A percentile compares a stretch with the other conserved stretches of the same genome.
phyloP scores from a whole-genome alignment of 495 filamentous ascomycete species.

The Hyaloscypha finlandica region DNA sequence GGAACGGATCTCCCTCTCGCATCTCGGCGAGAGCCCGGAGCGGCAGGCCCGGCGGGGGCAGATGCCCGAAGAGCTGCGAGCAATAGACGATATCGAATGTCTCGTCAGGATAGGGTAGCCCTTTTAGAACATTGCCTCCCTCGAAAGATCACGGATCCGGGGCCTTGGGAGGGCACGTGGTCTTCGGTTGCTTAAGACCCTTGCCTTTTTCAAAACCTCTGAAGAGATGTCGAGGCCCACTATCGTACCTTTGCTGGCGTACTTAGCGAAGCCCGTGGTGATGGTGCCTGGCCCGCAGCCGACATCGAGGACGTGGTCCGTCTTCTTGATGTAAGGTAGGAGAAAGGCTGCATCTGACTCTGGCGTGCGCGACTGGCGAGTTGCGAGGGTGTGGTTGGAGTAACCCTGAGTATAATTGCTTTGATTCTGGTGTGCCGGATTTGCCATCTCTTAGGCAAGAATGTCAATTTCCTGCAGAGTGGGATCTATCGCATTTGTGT shows the following conservation, averaged over 20 bases:
- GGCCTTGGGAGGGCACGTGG: constrained; percentile 36
- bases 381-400: constrained; percentile 35
- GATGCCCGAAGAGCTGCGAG: constrained; percentile 57
- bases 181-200: constrained; percentile 28
- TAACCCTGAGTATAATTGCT: constrained; percentile 38
- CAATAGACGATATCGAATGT: constrained; percentile 59
- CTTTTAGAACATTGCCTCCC: constrained; percentile 11
- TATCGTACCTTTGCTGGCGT: constrained; percentile 49
- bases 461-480: too few species aligned
- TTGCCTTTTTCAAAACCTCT: constrained; percentile 19
- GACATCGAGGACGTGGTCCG: constrained; percentile 56
- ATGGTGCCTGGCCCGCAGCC: constrained; percentile 63
- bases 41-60: constrained; percentile 42
- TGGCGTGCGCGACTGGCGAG: constrained; percentile 36
- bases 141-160: constrained; percentile 45
- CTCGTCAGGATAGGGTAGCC: constrained; percentile 18
- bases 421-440: constrained; percentile 24
- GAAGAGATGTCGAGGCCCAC: constrained; percentile 33
- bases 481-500: too few species aligned
- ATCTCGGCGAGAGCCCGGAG: constrained; percentile 49
- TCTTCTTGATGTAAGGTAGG: constrained; percentile 47
- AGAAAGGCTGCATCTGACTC: constrained; percentile 40
- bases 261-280: constrained; percentile 50
- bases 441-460: constrained; percentile 28
- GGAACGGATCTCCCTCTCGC: constrained; percentile 38